Base-by-base conservation (phyloP, 306 rosid species). In the Cicer cuneatum region DNA sequence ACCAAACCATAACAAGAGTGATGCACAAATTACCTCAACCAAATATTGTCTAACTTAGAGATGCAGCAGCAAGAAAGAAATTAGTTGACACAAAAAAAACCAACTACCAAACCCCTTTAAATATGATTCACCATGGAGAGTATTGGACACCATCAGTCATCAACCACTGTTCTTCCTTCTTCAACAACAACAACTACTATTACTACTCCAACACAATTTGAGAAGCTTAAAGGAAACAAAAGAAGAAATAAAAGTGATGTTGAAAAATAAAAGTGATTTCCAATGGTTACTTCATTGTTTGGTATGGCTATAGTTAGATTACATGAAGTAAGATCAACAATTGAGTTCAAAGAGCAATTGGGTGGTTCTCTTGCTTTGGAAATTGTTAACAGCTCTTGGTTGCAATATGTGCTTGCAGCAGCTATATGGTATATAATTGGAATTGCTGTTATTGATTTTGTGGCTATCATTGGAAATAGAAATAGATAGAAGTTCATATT, bases 111-210 rank as follows among this genome's bases (percentile, higher is more conserved):
- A 66, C 74, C 4, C 59, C 83, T 72, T 33, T 68, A 56, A 82
- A 82, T 63, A 7, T 33, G 72, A 48, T 43, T 48, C 5, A 66
- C 57, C 66, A 47, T 10, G 90, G 87, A 7, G 89, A 88, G 40
- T 93, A 93, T 66, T 93, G 96, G 98, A 76, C 74, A 48, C 98
- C 96, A 42, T 78, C n/a, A n/a, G n/a, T n/a, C n/a, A n/a, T n/a
- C 75, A 47, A 41, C 86, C 42, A 29, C 18, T 48, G 85, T 74
- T 57, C 87, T 82, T 76, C 89, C 96, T 52, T 68, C 83, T 45
- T 78, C 35, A 29, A 29, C 35, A 29, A 29, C 35, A 29, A 29
- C 35, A 3, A 73, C 83, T 2, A 81, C 5, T 29, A 53, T 29
- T 72, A 12, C 77, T 9, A 80, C 76, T 82, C 76, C 85, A 19